Percentiles rank a stretch among this genome's conserved stretches.
phyloP scores from a whole-genome alignment of 495 filamentous ascomycete species.

The Penicillium dipodomyicola region DNA sequence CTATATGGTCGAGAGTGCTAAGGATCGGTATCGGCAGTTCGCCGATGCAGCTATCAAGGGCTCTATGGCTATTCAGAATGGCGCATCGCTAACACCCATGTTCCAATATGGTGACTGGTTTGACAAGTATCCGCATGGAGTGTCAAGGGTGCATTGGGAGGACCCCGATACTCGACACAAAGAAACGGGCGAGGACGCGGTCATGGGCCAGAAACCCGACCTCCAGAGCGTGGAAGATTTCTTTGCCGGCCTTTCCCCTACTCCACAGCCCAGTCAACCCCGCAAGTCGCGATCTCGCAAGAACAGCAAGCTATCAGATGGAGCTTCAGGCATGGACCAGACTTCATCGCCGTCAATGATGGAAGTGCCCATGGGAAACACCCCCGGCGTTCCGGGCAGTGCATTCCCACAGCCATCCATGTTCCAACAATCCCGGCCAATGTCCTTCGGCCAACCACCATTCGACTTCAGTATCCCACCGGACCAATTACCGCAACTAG shows the following conservation, averaged over 20 bases:
- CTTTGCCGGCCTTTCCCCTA: slow-evolving; percentile 77
- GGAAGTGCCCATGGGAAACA: slow-evolving; percentile 38
- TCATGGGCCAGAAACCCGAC: slow-evolving; percentile 80
- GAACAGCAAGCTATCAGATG: slow-evolving; percentile 35
- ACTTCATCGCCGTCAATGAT: slow-evolving; percentile 34
- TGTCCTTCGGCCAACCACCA: slow-evolving; percentile 39
- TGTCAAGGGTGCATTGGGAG: slow-evolving; percentile 78
- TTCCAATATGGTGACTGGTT: slow-evolving; percentile 99
- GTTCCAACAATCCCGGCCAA: slow-evolving; percentile 33
- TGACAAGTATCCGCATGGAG: slow-evolving; percentile 88
- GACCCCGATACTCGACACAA: slow-evolving; percentile 68
- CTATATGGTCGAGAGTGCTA: slow-evolving; percentile 90
- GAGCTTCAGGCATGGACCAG: slow-evolving; percentile 27
- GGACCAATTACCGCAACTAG: slow-evolving; percentile 58
- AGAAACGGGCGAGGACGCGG: slow-evolving; percentile 74
- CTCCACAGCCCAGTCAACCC: slow-evolving; percentile 47
- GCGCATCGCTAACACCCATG: slow-evolving; percentile 54
- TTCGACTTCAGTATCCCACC: slow-evolving; percentile 44
- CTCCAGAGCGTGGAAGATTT: slow-evolving; percentile 94
- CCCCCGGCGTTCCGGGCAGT: slow-evolving; percentile 34
- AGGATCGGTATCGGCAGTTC: slow-evolving; percentile 82
- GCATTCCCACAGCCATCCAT: slow-evolving; percentile 48
- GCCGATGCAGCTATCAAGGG: slow-evolving; percentile 66
- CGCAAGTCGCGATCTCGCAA: slow-evolving; percentile 40
- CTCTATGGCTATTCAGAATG: slow-evolving; percentile 50